These are phyloP conservation scores for Dillenia suffruticosa DNA, from an alignment of 164 flowering plant genomes.

Conservation along the genomic window DNA sequence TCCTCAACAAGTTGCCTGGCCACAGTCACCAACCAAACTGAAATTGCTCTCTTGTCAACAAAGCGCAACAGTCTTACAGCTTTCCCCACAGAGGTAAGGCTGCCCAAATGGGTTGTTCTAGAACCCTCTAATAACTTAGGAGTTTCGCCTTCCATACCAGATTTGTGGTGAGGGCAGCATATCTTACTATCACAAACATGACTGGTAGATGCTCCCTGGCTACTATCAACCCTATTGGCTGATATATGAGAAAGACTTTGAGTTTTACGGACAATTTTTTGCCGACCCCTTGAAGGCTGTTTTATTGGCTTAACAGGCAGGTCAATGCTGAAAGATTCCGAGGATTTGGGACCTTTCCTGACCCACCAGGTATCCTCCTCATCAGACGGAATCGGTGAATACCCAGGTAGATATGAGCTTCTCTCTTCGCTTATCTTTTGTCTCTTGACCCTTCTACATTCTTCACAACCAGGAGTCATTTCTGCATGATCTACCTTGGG, in stretches of 20 bases:
- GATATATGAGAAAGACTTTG: slow-evolving; percentile 90
- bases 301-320: slow-evolving; percentile 67
- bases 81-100: slow-evolving; percentile 70
- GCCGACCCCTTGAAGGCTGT: slow-evolving; percentile 68
- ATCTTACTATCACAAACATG: slow-evolving; percentile 84
- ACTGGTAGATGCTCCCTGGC: slow-evolving; percentile 98
- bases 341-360: slow-evolving; percentile 59
- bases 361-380: slow-evolving; percentile 94
- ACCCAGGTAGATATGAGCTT: slow-evolving; percentile 36
- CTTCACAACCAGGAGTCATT: slow-evolving; percentile 90
- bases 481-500: slow-evolving; percentile 35
- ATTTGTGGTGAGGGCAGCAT: slow-evolving; percentile 73
- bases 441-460: slow-evolving; percentile 72
- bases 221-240: slow-evolving; percentile 88
- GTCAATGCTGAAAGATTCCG: slow-evolving; percentile 60
- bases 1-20: slow-evolving; percentile 74
- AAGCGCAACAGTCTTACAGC: slow-evolving; percentile 52
- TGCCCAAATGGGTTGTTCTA: slow-evolving; percentile 22
- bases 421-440: slow-evolving; percentile 69
- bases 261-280: slow-evolving; percentile 78
- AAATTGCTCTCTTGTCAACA: slow-evolving; percentile 56
- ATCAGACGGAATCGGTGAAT: slow-evolving; percentile 48
- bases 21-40: slow-evolving; percentile 59
- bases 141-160: slow-evolving; percentile 54
- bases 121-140: slow-evolving; percentile 42